Conservation (phyloP, 2,329 filamentous ascomycete species). For the Fusarium tuaranense region DNA sequence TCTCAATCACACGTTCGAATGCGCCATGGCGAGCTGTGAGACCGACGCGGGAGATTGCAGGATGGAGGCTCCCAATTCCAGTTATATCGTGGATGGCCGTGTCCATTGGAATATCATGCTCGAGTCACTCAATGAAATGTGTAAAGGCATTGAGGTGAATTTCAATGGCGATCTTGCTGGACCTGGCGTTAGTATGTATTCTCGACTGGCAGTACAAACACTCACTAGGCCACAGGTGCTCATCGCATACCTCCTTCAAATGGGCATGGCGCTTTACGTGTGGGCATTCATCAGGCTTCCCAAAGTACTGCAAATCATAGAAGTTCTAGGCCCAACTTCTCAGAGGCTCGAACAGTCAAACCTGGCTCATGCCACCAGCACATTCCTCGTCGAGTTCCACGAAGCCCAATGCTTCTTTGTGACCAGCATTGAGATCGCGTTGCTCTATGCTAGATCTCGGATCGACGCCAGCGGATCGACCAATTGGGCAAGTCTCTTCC, state of each 20-base stretch:
- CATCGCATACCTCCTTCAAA: conserved; percentile 23
- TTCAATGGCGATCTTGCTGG: conserved; percentile 23
- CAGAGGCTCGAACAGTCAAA: neutral
- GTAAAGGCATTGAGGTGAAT: conserved; percentile 5
- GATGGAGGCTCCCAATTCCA: neutral
- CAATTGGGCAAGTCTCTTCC: conserved; percentile 6
- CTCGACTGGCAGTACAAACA: too few relatives aligned
- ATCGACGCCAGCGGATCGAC: neutral
- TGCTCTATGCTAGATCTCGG: neutral
- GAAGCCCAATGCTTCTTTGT: conserved; percentile 29
- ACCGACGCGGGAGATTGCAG: conserved; percentile 1
- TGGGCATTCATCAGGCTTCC: conserved; percentile 12
- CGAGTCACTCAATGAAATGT: neutral
- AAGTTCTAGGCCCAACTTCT: neutral
- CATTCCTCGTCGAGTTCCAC: conserved; percentile 23
- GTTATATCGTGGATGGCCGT: neutral
- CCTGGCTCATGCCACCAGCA: conserved; percentile 11
- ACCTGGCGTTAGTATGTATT: conserved; percentile 3
- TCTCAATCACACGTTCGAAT: conserved; percentile 9
- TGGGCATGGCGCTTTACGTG: conserved; percentile 7
- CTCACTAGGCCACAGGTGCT: neutral
- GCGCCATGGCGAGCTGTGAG: conserved; percentile 13
- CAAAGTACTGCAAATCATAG: too few relatives aligned
- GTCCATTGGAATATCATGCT: conserved; percentile 8
- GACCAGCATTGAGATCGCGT: conserved; percentile 1